Evolutionary conservation across 2,329 filamentous ascomycete species (phyloP), one percentile per base, ranked within the genome.

Genomic region (Didymosphaeria variabile): DNA sequence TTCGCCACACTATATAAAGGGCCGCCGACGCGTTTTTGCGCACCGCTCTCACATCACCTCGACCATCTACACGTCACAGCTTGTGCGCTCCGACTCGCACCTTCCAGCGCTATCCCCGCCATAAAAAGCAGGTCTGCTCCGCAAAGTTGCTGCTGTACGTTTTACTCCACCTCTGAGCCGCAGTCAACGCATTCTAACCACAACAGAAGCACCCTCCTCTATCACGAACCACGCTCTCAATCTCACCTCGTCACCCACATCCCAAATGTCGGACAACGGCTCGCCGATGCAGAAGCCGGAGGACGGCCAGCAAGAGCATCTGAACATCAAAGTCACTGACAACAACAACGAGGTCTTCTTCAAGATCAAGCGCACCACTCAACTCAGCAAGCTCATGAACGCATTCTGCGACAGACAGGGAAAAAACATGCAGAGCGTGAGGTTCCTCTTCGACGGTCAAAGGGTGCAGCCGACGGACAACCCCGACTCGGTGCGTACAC

Each of bases 271-370:
- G 44, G 81, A 84, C 64, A 76, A 77, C 72, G 79, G 77, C 26
- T 77, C 73, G 5, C 76, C 78, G 42, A 76, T 78, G 68, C 79
- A 79, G 45, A 82, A 83, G 72, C 78, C 79, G 1, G 77, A 78
- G 55, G 82, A 83, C 57, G 73, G 79, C 26, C 82, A 83, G 58
- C 83, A 83, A 32, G 94, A 98, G 82, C 95, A 99, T 80, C 85
- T 99, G 5, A 99, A 99, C 83, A 98, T 99, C 83, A 99, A 99
- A 80, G 95, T 99, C 15, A 98, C 95, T 0, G 95, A 99, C 73
- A 97, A 97, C 83, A 97, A 97, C 84, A 99, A 99, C 79, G 95
- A 99, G 79, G 94, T 99, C 72, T 99, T 98, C 81, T 99, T 99
- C 86, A 99, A 99, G 86, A 99, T 99, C 84, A 99, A 99, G 90